Base-by-base conservation (phyloP, 148 eudicot genomes). In the Fagopyrum esculentum region DNA sequence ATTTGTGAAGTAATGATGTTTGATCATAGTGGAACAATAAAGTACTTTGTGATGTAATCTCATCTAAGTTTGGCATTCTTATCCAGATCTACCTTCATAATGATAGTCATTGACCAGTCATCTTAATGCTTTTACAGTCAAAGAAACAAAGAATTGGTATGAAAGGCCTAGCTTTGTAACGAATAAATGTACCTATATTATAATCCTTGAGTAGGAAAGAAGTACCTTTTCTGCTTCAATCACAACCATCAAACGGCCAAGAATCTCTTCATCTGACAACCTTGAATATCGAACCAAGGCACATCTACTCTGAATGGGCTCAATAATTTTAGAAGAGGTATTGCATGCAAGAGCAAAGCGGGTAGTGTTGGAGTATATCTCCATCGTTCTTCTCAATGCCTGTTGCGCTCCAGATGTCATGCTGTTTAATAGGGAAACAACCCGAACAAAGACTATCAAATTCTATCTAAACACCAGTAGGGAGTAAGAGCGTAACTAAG, bases 391-490 rank as follows among this genome's bases (percentile, higher is more conserved):
- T 84, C 98, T 86, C 76, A 95, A 79, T 72, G 97, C 98, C 84
- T 95, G 97, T 78, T 95, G 97, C 70, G 98, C 98, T 81, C 97
- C 98, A 80, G 98, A 90, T 52, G 96, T 95, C 98, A 95, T 95
- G 84, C 98, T 95, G 81, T 56, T 74, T 16, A 70, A 75, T 77
- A 61, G 59, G 19, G 74, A 69, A 35, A n/a, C 19, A 77, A 45
- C 73, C 55, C 73, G 13, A 16, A 13, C 5, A 44, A 40, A 26
- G 63, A 61, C 40, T 35, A 35, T 35, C 15, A 61, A 50, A 13
- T 51, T 22, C 29, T 49, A 43, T 51, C 47, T 35, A 57, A 19
- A 70, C 13, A 68, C 45, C 45, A 55, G 57, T 43, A 52, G 63
- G 47, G n/a, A 30, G 45, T 22, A 2, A 35, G 13, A 13, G 9